phyloP scores from a whole-genome alignment of 2,329 filamentous ascomycete genomes.

The Cytospora chrysosperma region DNA sequence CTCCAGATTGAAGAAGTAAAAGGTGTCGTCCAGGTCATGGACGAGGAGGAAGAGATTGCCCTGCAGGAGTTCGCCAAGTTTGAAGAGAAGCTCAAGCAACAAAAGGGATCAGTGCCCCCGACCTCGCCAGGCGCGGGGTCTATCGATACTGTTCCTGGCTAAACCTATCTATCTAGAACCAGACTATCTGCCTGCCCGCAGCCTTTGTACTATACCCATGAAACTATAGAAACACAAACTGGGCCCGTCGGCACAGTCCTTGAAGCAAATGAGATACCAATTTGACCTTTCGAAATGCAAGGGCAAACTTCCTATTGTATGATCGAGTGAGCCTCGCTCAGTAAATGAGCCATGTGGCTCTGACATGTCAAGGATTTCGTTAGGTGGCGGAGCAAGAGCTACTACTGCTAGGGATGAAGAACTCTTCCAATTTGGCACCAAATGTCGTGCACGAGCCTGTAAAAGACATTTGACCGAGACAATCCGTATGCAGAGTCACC shows the following conservation, averaged over 20 bases:
- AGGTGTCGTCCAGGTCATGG: slow-evolving; percentile 85
- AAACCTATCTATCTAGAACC: slow-evolving; percentile 21
- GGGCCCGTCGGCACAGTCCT: neutral
- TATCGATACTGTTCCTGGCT: slow-evolving; percentile 39
- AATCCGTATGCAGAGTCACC: neutral
- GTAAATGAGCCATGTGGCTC: neutral
- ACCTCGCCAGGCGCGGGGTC: slow-evolving; percentile 39
- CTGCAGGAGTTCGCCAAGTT: slow-evolving; percentile 89
- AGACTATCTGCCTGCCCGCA: neutral
- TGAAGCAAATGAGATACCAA: neutral
- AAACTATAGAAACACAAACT: neutral
- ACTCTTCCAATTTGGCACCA: neutral
- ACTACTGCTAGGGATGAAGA: neutral
- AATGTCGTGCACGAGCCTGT: neutral
- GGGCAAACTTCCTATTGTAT: neutral
- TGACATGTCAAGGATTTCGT: neutral
- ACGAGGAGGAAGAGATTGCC: slow-evolving; percentile 87
- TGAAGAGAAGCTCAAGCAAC: slow-evolving; percentile 72
- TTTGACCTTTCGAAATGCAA: neutral
- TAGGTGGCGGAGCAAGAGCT: neutral
- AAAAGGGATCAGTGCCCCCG: slow-evolving; percentile 46
- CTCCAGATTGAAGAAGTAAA: slow-evolving; percentile 89
- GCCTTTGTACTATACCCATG: neutral
- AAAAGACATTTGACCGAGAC: neutral
- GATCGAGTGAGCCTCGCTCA: neutral